phyloP scores from a whole-genome alignment of 352 stramenopile genomes.

The Globisporangium camurandrum region DNA sequence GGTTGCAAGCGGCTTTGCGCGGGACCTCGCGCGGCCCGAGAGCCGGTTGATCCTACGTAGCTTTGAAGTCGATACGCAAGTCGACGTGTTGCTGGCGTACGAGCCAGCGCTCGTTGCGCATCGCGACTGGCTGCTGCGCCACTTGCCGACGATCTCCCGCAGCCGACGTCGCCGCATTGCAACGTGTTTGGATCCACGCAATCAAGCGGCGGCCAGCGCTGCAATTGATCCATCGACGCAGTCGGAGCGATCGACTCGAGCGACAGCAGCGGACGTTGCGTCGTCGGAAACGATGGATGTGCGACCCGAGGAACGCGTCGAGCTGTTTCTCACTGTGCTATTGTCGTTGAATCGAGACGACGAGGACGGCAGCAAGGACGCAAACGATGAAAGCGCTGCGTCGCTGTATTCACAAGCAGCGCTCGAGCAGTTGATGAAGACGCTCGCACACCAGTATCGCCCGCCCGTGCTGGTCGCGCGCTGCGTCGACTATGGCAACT shows the following conservation, averaged over 20 bases:
- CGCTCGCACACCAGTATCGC: conserved; percentile 57
- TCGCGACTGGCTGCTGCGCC: conserved; percentile 64
- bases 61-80: conserved; percentile 39
- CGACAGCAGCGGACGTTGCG: conserved; percentile 18
- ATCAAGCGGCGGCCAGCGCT: not conserved
- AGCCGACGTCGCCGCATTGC: conserved; percentile 31
- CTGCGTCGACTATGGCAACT: conserved; percentile 80
- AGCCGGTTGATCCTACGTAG: conserved; percentile 48
- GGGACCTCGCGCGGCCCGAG: conserved; percentile 24
- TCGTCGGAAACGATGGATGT: conserved; percentile 37
- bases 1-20: conserved; percentile 29
- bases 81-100: conserved; percentile 42
- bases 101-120: conserved; percentile 45
- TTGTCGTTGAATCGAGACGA: conserved; percentile 40
- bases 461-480: conserved; percentile 69
- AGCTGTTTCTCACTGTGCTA: conserved; percentile 71
- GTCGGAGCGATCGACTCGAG: conserved; percentile 1
- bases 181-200: conserved; percentile 31
- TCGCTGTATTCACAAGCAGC: conserved; percentile 33
- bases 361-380: not conserved
- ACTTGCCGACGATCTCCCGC: conserved; percentile 31
- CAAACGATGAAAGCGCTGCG: not conserved
- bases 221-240: not conserved
- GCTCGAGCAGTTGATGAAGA: conserved; percentile 47
- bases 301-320: conserved; percentile 46